Base-by-base conservation (phyloP, 2,329 filamentous ascomycete genomes). In the Chaetomium strumarium region DNA sequence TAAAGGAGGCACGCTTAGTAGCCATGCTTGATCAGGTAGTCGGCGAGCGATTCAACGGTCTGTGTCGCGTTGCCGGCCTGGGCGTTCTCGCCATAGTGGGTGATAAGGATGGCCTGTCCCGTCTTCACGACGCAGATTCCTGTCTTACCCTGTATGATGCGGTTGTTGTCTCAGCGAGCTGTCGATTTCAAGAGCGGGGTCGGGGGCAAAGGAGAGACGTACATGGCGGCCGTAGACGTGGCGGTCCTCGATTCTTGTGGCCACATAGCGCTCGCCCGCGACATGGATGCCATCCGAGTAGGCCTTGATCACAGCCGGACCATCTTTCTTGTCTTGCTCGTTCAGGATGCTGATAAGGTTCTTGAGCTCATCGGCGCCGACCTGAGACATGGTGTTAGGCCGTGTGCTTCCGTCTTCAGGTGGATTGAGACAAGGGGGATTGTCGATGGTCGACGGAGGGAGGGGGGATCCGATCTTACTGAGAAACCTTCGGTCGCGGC, bases 161-260 rank as follows among this genome's bases (percentile, higher is more conserved):
- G 10, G 34, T 44, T 20, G 46, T 3, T 13, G 33, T 20, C 14
- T 47, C 11, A 52, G 50, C 44, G 24, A 33, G 33, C 34, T 31
- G 19, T 20, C 29, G 12, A 29, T 30, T 39, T 31, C 20, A 38
- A n/a, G 49, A n/a, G 38, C 2, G 19, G 17, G 9, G 46, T 24
- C 14, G 39, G 14, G n/a, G 33, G 14, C n/a, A 29, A 42, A 19
- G 33, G 34, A 29, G 2, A n/a, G 40, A 44, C 75, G 57, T 76
- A 95, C 90, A 81, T 90, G 84, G 80, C 91, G 90, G 60, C 83
- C 88, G 72, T 95, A 95, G 64, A 95, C 72, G 73, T 83, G 86
- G 68, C 86, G 79, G 31, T 87, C 90, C 57, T 91, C 88, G 48
- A 85, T 81, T 67, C 81, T 84, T 68, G 88, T 78, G 66, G 85